Percentiles rank a stretch among this genome's conserved stretches.
phyloP scores from a whole-genome alignment of 2,329 filamentous ascomycete genomes.

The Ilyonectria sp. region DNA sequence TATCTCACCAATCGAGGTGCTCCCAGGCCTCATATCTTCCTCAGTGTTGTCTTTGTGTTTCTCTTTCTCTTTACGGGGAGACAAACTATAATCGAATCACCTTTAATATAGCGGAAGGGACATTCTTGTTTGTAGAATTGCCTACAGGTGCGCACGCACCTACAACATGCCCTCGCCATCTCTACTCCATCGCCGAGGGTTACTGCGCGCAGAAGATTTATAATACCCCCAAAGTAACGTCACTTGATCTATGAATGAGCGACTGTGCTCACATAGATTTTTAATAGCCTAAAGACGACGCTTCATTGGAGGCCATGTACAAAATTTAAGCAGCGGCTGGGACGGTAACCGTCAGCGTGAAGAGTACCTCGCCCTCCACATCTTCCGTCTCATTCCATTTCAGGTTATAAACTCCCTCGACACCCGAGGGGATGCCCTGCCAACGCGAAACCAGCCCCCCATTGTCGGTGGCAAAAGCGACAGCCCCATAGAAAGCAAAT shows the following conservation, averaged over 20 bases:
- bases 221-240: neutral
- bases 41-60: conserved; percentile 53
- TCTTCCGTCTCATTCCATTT: neutral
- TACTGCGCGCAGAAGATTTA: neutral
- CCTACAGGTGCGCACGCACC: neutral
- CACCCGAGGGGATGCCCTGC: neutral
- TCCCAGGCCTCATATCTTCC: conserved; percentile 5
- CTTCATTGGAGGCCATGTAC: neutral
- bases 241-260: neutral
- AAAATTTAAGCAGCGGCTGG: neutral
- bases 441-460: neutral
- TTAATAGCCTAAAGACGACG: neutral
- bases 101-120: no score
- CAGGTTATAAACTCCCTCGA: neutral
- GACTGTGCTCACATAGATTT: neutral
- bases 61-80: conserved; percentile 72
- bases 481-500: neutral
- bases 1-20: no score
- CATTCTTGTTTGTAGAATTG: no score
- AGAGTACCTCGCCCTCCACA: neutral
- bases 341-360: neutral
- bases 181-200: neutral
- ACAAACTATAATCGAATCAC: conserved; percentile 64
- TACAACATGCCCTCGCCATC: neutral
- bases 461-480: neutral